phyloP scores from a whole-genome alignment of 345 rosid species.

The Aegle marmelos region DNA sequence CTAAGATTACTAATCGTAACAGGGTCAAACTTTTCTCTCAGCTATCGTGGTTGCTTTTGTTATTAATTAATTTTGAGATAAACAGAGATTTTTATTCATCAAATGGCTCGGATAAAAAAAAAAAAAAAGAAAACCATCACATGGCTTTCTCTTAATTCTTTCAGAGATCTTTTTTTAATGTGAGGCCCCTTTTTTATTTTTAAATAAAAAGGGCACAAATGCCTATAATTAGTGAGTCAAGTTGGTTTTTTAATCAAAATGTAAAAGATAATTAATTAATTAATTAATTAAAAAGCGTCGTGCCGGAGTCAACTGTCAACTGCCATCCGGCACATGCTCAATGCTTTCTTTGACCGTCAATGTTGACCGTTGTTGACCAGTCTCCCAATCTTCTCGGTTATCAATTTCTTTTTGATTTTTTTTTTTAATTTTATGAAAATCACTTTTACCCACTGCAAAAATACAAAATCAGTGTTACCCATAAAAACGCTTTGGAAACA shows the following conservation, averaged over 20 bases:
- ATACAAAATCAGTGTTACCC: too few relatives aligned
- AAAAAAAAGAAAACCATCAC: too few relatives aligned
- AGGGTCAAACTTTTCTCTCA: too few relatives aligned
- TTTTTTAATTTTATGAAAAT: too few relatives aligned
- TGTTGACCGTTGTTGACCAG: slow-evolving; percentile 6
- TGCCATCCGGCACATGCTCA: neutral
- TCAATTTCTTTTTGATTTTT: neutral
- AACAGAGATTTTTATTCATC: too few relatives aligned
- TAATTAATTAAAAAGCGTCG: neutral
- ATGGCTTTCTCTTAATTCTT: too few relatives aligned
- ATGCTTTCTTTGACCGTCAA: slow-evolving; percentile 1
- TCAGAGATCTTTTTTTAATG: neutral
- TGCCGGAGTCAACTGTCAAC: neutral
- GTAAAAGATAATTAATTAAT: neutral
- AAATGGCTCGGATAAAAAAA: too few relatives aligned
- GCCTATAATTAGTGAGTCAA: neutral
- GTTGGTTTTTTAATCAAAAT: neutral
- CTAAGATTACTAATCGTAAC: too few relatives aligned
- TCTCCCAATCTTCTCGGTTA: neutral
- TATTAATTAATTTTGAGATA: too few relatives aligned
- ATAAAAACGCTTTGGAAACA: neutral
- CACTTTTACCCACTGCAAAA: too few relatives aligned
- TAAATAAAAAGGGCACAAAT: too few relatives aligned
- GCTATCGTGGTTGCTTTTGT: too few relatives aligned
- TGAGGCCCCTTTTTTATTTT: neutral